phyloP scores from a whole-genome alignment of 495 filamentous ascomycete genomes.

The Letharia lupina region DNA sequence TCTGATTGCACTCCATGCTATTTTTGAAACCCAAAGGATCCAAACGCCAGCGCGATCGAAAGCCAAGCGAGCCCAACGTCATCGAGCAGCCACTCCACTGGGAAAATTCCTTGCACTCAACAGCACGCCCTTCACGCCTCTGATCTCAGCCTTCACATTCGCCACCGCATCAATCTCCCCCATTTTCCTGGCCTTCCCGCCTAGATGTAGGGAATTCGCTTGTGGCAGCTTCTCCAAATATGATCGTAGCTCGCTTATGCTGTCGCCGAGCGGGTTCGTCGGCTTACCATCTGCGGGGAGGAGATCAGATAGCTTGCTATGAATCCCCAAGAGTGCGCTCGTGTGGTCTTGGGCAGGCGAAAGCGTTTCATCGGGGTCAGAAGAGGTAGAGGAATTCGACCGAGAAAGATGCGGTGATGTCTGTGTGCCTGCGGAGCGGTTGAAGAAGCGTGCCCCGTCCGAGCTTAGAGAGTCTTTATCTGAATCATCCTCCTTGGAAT shows the following conservation, averaged over 20 bases:
- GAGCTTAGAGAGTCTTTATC: constrained; percentile 42
- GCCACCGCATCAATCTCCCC: constrained; percentile 68
- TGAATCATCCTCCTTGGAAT: constrained; percentile 31
- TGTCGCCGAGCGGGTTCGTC: constrained; percentile 35
- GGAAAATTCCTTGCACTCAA: constrained; percentile 68
- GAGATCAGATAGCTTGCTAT: constrained; percentile 8
- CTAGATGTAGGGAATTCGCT: constrained; percentile 25
- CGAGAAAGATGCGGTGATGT: constrained; percentile 51
- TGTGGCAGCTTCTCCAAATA: constrained; percentile 44
- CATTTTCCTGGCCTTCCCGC: constrained; percentile 37
- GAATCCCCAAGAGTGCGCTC: constrained; percentile 8
- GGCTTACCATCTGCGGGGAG: constrained; percentile 7
- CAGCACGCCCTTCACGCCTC: constrained; percentile 87
- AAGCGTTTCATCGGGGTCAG: background rate
- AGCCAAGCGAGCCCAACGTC: background rate
- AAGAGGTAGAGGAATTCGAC: constrained; percentile 27
- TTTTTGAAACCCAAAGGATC: too few relatives aligned
- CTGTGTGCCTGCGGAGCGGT: constrained; percentile 81
- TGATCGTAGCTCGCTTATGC: constrained; percentile 39
- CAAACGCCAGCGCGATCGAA: too few relatives aligned
- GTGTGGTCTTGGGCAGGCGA: background rate
- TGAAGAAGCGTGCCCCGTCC: constrained; percentile 80
- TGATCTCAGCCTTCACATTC: constrained; percentile 72
- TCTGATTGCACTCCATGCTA: too few relatives aligned
- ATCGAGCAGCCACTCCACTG: constrained; percentile 10